Conservation (phyloP, 306 rosid species). For the Acacia melanoxylon region DNA sequence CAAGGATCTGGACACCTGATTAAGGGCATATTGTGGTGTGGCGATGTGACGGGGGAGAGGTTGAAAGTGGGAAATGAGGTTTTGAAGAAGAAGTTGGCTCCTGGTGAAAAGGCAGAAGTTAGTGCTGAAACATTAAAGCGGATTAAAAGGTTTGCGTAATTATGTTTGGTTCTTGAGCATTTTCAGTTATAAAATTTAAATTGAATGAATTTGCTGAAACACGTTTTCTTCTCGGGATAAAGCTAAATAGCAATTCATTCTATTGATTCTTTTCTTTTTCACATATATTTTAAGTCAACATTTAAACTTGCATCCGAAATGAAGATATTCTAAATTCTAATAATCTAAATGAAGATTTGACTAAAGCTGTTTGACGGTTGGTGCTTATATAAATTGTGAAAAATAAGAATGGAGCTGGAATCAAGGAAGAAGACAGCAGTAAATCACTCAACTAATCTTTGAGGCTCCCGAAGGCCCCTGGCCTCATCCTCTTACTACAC, state of each 20-base stretch:
- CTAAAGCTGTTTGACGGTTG: not conserved
- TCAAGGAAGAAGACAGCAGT: not conserved
- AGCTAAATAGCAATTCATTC: not conserved
- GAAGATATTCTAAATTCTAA: not conserved
- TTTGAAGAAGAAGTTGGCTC: constrained; percentile 67
- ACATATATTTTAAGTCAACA: not conserved
- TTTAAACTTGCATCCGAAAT: not conserved
- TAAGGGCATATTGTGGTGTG: constrained; percentile 92
- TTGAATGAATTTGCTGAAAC: not conserved
- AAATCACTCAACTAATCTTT: not conserved
- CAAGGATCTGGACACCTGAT: constrained; percentile 76
- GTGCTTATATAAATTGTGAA: not conserved
- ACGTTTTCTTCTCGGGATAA: not conserved
- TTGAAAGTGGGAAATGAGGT: constrained; percentile 79
- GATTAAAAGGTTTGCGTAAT: constrained; percentile 66
- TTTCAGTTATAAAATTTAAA: not conserved
- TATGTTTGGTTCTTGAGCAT: not conserved
- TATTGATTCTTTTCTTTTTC: not conserved
- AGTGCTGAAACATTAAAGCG: constrained; percentile 78
- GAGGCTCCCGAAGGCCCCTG: not conserved
- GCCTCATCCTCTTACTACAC: not conserved
- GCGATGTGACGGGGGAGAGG: constrained; percentile 90
- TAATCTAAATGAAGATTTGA: not conserved
- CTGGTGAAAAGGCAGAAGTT: constrained; percentile 50
- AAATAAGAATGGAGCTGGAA: not conserved